Base-by-base conservation (phyloP, 805 yeast genomes). In the Metschnikowia bowlesiae region DNA sequence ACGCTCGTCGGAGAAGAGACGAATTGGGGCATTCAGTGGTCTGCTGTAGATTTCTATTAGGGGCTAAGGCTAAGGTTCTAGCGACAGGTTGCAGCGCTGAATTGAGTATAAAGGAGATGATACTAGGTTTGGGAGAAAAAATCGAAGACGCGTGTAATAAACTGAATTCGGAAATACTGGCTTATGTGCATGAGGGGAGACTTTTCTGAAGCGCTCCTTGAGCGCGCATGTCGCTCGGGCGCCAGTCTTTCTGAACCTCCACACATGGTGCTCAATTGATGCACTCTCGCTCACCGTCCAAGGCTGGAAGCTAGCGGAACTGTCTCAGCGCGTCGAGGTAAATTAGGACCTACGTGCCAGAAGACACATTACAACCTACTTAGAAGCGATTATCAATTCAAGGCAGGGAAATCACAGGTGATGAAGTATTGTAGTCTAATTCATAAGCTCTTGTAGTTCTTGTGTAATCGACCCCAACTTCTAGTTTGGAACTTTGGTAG, bases 1-100 rank as follows among this genome's bases (percentile, higher is more conserved):
- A 72, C 62, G 54, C 71, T 64, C 39, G 72, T 64, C 16, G 78
- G 78, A 22, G 77, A 73, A 42, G 77, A 73, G 31, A 71, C 76
- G 50, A 71, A 72, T 52, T 70, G 65, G 49, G 76, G 62, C 78
- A 73, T 73, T 26, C 7, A n/a, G 22, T 22, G 14, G 22, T 10
- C 9, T 18, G 29, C 38, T 16, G 26, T n/a, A 28, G 14, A 10
- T 26, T 26, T 26, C 28, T 39, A 26, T 38, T 4, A n/a, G 14
- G 16, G 16, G 41, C 32, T 39, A n/a, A 28, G n/a, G 4, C 29
- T 11, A 38, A 11, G 30, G 9, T 8, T 39, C 8, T 13, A 39
- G 41, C 31, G 18, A 29, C 31, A 26, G 16, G 10, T n/a, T 11
- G 16, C 26, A 39, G n/a, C 8, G 30, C n/a, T 22, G 41, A 35